These are phyloP conservation scores for Magnusiomyces tetraspermus DNA, from an alignment of 1,139 yeast species.

Conservation along the genomic window DNA sequence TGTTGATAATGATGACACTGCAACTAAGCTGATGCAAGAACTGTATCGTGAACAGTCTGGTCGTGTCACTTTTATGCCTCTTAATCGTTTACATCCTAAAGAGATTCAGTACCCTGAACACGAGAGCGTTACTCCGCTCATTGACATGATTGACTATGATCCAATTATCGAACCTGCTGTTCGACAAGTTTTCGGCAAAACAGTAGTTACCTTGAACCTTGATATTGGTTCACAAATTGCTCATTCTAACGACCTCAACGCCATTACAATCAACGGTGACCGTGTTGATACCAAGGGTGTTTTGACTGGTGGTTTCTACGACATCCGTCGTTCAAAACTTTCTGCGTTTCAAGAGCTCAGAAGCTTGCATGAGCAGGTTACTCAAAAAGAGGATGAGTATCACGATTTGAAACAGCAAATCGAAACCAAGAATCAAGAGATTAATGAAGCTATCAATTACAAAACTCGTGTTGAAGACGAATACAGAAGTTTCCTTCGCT, in stretches of 20 bases:
- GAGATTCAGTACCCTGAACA: slow-evolving; percentile 43
- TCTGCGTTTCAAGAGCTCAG: slow-evolving; percentile 56
- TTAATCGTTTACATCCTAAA: slow-evolving; percentile 52
- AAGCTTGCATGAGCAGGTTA: slow-evolving; percentile 18
- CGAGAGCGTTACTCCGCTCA: slow-evolving; percentile 54
- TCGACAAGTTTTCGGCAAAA: slow-evolving; percentile 68
- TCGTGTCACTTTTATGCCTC: slow-evolving; percentile 82
- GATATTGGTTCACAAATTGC: slow-evolving; percentile 64
- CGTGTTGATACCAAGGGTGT: slow-evolving; percentile 77
- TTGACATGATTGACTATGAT: slow-evolving; percentile 58
- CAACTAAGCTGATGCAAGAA: slow-evolving; percentile 68
- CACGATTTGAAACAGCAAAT: slow-evolving; percentile 35
- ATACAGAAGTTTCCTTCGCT: slow-evolving; percentile 11
- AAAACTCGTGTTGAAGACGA: neutral
- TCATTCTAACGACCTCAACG: slow-evolving; percentile 50
- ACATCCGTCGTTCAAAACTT: slow-evolving; percentile 55
- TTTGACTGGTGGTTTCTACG: slow-evolving; percentile 82
- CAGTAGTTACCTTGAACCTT: slow-evolving; percentile 66
- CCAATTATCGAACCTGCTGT: slow-evolving; percentile 48
- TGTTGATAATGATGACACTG: slow-evolving; percentile 82
- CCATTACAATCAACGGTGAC: slow-evolving; percentile 90
- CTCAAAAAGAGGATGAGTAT: neutral
- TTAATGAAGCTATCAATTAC: slow-evolving; percentile 40
- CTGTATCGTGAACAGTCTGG: slow-evolving; percentile 64
- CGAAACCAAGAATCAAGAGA: slow-evolving; percentile 37